A percentile compares a stretch with the other conserved stretches of the same genome.
Conservation (phyloP, 345 rosid genomes). For the Eucalyptus lansdowneana region DNA sequence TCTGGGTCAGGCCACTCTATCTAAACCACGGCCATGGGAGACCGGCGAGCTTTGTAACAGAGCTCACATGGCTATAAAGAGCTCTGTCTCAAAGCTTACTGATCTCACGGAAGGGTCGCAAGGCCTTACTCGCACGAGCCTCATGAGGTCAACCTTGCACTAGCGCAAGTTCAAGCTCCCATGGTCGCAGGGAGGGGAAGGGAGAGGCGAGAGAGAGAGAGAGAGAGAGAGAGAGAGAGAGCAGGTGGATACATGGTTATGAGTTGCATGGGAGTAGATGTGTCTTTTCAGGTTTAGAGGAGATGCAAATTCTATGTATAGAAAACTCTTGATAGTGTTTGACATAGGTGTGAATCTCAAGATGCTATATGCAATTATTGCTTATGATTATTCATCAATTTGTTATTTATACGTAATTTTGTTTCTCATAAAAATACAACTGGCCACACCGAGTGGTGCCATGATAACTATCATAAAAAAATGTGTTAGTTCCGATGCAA, state of each 20-base stretch:
- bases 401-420: neutral
- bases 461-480: neutral
- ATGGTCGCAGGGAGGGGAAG: neutral
- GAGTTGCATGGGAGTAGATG: neutral
- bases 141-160: neutral
- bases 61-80: neutral
- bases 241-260: neutral
- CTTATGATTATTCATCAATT: neutral
- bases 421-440: neutral
- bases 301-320: neutral
- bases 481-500: neutral
- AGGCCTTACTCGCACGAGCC: neutral
- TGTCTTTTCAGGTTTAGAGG: neutral
- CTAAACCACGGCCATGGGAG: neutral
- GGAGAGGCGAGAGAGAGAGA: neutral
- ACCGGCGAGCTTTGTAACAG: neutral
- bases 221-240: neutral
- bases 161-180: neutral
- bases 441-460: neutral
- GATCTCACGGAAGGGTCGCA: neutral
- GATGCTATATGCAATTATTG: neutral
- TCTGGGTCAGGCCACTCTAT: neutral
- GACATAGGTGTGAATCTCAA: neutral
- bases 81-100: neutral
- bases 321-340: neutral